phyloP scores from a whole-genome alignment of 2,329 filamentous ascomycete genomes.

The Metarhizium humberi region DNA sequence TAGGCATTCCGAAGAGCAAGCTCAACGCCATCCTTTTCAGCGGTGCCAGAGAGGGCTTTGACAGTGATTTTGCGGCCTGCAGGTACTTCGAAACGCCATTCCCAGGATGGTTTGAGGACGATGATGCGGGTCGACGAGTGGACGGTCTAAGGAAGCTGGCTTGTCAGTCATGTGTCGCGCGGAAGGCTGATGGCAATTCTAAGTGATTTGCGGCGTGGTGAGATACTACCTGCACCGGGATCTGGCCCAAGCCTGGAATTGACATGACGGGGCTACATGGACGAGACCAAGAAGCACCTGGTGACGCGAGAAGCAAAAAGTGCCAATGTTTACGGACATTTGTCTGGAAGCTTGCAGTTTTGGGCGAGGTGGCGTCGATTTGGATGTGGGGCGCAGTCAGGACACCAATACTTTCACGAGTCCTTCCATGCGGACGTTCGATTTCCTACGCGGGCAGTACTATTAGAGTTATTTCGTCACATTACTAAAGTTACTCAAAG shows the following conservation, averaged over 20 bases:
- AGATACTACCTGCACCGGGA: conserved; percentile 46
- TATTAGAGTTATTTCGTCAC: too few relatives aligned
- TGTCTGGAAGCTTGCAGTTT: too few relatives aligned
- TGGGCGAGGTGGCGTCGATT: too few relatives aligned
- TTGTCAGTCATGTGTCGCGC: background rate
- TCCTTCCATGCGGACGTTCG: too few relatives aligned
- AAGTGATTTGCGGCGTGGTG: background rate
- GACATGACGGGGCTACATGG: conserved; percentile 46
- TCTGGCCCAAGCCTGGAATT: conserved; percentile 64
- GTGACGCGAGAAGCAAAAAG: conserved; percentile 4
- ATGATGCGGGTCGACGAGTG: conserved; percentile 35
- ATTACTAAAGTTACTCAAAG: too few relatives aligned
- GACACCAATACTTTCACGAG: too few relatives aligned
- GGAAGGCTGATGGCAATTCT: background rate
- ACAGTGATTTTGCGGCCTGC: conserved; percentile 32
- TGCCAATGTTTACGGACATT: background rate
- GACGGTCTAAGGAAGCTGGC: conserved; percentile 18
- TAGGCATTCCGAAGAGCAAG: conserved; percentile 74
- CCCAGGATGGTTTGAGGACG: conserved; percentile 52
- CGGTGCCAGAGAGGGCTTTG: conserved; percentile 69
- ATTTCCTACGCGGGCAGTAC: too few relatives aligned
- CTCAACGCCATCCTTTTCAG: conserved; percentile 92
- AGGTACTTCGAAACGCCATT: conserved; percentile 73
- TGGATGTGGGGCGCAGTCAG: too few relatives aligned
- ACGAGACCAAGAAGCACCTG: conserved; percentile 6